Evolutionary conservation across 148 eudicot genomes (phyloP).

Genomic region (Mesembryanthemum crystallinum): DNA sequence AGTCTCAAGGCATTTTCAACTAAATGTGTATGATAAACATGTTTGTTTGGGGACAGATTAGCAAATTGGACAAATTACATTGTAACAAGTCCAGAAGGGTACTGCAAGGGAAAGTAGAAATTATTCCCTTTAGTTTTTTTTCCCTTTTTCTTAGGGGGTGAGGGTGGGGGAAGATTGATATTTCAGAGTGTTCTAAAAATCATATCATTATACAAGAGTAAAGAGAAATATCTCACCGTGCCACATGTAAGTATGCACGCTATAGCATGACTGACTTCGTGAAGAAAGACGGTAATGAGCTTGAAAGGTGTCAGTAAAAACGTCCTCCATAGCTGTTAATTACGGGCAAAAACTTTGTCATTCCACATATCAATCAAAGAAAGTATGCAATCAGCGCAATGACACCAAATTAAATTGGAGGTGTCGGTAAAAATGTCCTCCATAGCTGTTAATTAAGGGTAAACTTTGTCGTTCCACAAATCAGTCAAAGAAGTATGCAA

Average conservation of each 20-base stretch:
- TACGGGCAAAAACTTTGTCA: slow-evolving; percentile 3
- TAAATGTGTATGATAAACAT: not conserved
- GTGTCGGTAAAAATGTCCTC: slow-evolving; percentile 73
- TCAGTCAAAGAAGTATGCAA: slow-evolving; percentile 16
- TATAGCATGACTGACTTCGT: slow-evolving; percentile 88
- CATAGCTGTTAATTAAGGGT: slow-evolving; percentile 52
- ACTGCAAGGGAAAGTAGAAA: not conserved
- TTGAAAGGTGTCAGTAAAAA: slow-evolving; percentile 79
- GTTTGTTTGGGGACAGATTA: not conserved
- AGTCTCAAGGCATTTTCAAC: not conserved
- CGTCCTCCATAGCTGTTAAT: slow-evolving; percentile 84
- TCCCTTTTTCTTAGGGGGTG: not conserved
- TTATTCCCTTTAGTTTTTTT: no score
- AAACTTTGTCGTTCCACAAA: slow-evolving; percentile 1
- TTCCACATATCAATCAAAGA: slow-evolving; percentile 9
- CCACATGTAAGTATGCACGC: slow-evolving; percentile 88
- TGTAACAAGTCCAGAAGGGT: not conserved
- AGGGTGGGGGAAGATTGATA: no score
- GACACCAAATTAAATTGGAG: not conserved
- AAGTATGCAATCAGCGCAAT: slow-evolving; percentile 7
- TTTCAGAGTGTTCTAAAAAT: no score
- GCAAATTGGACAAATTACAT: not conserved
- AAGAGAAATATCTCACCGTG: slow-evolving; percentile 37
- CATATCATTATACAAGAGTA: not conserved
- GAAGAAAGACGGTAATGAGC: slow-evolving; percentile 90